These are phyloP conservation scores for Bruguiera gymnorhiza DNA, from an alignment of 345 rosid species.

Conservation along the genomic window DNA sequence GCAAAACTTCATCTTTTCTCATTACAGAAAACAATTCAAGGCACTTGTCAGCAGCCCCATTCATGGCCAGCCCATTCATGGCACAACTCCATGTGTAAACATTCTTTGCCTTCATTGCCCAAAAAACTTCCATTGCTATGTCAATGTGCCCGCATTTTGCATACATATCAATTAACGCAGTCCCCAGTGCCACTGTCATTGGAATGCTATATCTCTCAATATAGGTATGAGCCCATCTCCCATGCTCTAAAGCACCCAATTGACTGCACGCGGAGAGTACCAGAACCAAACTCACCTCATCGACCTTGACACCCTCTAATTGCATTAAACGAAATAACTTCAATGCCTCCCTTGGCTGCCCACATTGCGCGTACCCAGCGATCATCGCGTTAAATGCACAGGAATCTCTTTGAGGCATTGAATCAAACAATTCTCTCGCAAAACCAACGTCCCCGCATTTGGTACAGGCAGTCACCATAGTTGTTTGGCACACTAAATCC, in stretches of 20 bases:
- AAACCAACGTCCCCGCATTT: slow-evolving; percentile 13
- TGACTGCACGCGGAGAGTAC: slow-evolving; percentile 63
- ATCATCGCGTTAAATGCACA: slow-evolving; percentile 64
- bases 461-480: slow-evolving; percentile 12
- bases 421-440: slow-evolving; percentile 51
- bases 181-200: slow-evolving; percentile 47
- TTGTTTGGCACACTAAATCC: slow-evolving; percentile 54
- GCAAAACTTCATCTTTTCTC: slow-evolving; percentile 38
- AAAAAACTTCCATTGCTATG: slow-evolving; percentile 53
- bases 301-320: slow-evolving; percentile 49
- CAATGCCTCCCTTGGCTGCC: slow-evolving; percentile 45
- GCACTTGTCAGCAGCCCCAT: slow-evolving; percentile 44
- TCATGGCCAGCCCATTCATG: slow-evolving; percentile 56
- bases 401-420: slow-evolving; percentile 51
- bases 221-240: slow-evolving; percentile 63
- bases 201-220: slow-evolving; percentile 47
- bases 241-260: slow-evolving; percentile 54
- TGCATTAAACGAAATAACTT: slow-evolving; percentile 57
- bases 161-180: slow-evolving; percentile 59
- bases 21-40: slow-evolving; percentile 52
- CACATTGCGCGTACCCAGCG: slow-evolving; percentile 50
- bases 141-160: slow-evolving; percentile 56
- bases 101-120: slow-evolving; percentile 51
- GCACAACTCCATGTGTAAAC: slow-evolving; percentile 62
- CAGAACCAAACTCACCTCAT: slow-evolving; percentile 51